These are phyloP conservation scores for Mimosa pudica DNA, from an alignment of 306 rosid species.

Conservation along the genomic window DNA sequence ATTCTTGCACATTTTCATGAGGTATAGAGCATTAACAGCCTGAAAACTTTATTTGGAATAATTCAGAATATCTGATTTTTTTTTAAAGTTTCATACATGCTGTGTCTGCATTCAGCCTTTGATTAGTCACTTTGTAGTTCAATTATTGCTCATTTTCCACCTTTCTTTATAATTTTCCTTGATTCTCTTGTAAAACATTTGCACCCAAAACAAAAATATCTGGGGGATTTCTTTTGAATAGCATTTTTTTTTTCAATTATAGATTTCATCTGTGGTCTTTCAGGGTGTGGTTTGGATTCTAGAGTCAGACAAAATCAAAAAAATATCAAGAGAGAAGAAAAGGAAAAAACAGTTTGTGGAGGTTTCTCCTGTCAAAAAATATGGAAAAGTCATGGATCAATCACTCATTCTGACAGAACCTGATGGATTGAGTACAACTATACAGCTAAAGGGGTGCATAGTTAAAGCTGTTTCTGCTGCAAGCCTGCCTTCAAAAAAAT, in stretches of 20 bases:
- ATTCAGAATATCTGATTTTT: neutral
- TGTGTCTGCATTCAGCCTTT: conserved; percentile 8
- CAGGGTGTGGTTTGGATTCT: conserved; percentile 91
- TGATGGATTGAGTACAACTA: conserved; percentile 50
- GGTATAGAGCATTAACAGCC: neutral
- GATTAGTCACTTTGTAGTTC: neutral
- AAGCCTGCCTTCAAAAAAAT: conserved; percentile 70
- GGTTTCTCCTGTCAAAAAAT: conserved; percentile 70
- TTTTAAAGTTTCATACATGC: neutral
- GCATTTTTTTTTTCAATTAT: conserved; percentile 3
- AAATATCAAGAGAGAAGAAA: conserved; percentile 50
- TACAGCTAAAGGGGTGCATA: conserved; percentile 66
- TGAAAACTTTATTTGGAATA: neutral
- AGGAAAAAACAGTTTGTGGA: conserved; percentile 58
- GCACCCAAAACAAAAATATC: neutral
- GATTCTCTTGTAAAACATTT: neutral
- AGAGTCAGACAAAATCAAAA: conserved; percentile 58
- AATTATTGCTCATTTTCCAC: neutral
- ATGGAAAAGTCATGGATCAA: conserved; percentile 63
- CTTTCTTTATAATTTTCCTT: neutral
- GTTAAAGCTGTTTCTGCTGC: conserved; percentile 87
- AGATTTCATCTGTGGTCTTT: conserved; percentile 29
- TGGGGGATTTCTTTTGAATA: neutral
- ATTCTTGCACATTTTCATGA: neutral
- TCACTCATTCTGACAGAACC: conserved; percentile 51